These are phyloP conservation scores for Arthroderma sp. DNA, from an alignment of 2,329 filamentous ascomycete species.

Conservation along the genomic window DNA sequence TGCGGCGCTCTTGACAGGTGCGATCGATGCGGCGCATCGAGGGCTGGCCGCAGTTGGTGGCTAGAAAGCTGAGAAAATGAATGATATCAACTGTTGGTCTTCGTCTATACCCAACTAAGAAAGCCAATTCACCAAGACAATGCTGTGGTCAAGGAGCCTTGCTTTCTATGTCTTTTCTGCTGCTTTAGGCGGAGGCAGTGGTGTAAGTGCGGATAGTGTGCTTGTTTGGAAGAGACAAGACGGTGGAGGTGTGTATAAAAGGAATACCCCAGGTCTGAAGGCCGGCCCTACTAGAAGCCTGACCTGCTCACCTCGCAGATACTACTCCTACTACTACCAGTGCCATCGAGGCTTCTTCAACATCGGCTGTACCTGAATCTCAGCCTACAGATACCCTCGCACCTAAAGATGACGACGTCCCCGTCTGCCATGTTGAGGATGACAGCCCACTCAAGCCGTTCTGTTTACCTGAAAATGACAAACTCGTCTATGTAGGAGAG, in stretches of 20 bases:
- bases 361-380: not conserved
- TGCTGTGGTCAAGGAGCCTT: not conserved
- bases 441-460: slow-evolving; percentile 7
- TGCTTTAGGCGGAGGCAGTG: not conserved
- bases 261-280: not conserved
- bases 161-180: not conserved
- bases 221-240: not conserved
- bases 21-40: no score
- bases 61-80: no score
- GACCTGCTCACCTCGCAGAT: not conserved
- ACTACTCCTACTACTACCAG: not conserved
- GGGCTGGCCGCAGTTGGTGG: no score
- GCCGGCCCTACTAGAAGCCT: no score
- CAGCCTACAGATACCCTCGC: not conserved
- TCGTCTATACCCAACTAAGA: no score
- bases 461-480: slow-evolving; percentile 9
- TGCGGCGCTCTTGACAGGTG: no score
- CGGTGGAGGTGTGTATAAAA: not conserved
- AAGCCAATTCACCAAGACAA: not conserved
- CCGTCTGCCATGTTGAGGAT: slow-evolving; percentile 7
- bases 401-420: slow-evolving; percentile 4
- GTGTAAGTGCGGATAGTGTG: not conserved
- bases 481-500: slow-evolving; percentile 8
- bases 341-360: not conserved
- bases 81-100: no score